Evolutionary conservation across 2,329 filamentous ascomycete genomes (phyloP).

Genomic region (Neoscytalidium dimidiatum): DNA sequence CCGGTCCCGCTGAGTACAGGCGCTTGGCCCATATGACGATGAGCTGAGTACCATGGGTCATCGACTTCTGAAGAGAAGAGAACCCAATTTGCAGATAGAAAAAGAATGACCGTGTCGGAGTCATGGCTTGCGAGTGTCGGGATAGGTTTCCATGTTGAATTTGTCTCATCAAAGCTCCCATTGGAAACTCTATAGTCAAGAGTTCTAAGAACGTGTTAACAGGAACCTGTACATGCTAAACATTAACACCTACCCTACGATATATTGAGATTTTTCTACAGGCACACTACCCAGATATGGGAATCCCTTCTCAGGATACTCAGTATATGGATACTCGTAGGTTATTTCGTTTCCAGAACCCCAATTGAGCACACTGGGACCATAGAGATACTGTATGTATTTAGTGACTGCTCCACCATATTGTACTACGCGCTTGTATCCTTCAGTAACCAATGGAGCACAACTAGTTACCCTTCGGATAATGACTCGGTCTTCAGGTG

Average conservation of each 20-base stretch:
- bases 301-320: no score
- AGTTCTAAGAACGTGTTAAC: no score
- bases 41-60: conserved; percentile 36
- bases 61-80: conserved; percentile 27
- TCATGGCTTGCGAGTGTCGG: conserved; percentile 29
- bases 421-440: background rate
- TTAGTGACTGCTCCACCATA: background rate
- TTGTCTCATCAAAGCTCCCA: no score
- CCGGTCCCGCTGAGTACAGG: background rate
- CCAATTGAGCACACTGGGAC: no score
- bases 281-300: no score
- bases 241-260: no score
- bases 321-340: no score
- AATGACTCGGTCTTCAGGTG: conserved; percentile 20
- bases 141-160: conserved; percentile 25
- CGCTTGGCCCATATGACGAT: conserved; percentile 2
- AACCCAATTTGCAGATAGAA: conserved; percentile 31
- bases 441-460: conserved; percentile 19
- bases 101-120: conserved; percentile 34
- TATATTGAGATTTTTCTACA: no score
- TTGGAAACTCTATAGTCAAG: no score
- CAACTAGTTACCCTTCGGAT: conserved; percentile 16
- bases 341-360: background rate
- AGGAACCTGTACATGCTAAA: no score
- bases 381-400: no score